Evolutionary conservation across 1,139 yeast species (phyloP), one percentile per base, ranked within the genome.

Genomic region (Ogataea hybrid): DNA sequence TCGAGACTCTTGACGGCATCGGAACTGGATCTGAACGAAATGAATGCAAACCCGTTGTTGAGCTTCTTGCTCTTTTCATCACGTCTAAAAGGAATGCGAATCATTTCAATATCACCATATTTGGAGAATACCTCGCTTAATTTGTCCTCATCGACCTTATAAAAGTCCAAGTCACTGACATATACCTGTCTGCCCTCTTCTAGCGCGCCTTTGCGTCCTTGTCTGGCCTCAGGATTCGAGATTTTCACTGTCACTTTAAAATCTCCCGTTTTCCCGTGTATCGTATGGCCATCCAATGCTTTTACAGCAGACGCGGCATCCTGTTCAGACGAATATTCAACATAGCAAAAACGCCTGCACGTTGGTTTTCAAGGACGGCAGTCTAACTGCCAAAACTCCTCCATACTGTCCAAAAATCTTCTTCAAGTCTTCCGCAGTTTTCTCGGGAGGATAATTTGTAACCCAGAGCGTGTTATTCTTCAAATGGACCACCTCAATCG

Each of bases 291-390:
- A 52, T 83, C 59, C n/a, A 78, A 64, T 1, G 49, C 43, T 0
- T 51, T 46, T 1, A 76, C 68, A 0, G 89, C 88, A 0, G 50
- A 42, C 0, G 54, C 45, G 0, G 94, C 89, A 25, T 65, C 67
- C 7, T 67, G 67, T 0, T 73, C 46, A 11, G 68, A 59, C 0
- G 66, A 52, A 51, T 65, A 80, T 54, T 87, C 95, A 11, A 85
- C 70, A 54, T 87, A 88, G 48, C 95, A 86, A 57, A 88, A 88
- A 28, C 95, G 62, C 44, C 95, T 71, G 72, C 4, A 75, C 62
- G 49, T 79, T 75, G 37, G 67, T 71, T 31, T 72, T 71, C 47
- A 83, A 75, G 0, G 84, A 75, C 0, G 96, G 96, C 32, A 86
- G 69, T 39, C 96, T 66, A 1, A 83, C 65, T 43, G 79, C 75